Base-by-base conservation (phyloP, 495 filamentous ascomycete genomes). In the Chaetomidium leptoderma region DNA sequence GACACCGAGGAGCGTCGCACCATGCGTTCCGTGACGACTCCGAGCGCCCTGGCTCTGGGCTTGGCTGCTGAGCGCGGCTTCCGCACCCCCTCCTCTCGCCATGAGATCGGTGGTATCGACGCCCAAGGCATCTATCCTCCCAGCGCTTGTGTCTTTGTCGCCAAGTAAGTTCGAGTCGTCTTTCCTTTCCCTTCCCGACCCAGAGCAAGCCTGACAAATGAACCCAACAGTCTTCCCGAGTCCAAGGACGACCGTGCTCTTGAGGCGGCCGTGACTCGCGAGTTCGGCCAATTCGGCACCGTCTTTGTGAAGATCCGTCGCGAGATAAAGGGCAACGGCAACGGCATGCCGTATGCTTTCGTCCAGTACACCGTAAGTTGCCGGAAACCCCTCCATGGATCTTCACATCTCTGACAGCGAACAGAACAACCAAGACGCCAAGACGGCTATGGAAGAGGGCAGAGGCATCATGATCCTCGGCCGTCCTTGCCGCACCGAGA, bases 291-390 rank as follows among this genome's bases (percentile, higher is more conserved):
- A 19, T 86, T 70, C 60, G 84, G 84, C 17, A 69, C 69, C 9
- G 78, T 82, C 43, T 85, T 75, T 54, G 81, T 85, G 49, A 87
- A 87, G 72, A 83, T 87, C 43, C 76, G 79, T 26, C 81, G 83
- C 11, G 84, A 87, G 70, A 82, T 84, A 45, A 76, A 77, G 30
- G 79, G 82, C n/a, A 81, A 83, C 62, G 47, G 37, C 24, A 71
- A 70, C 24, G 70, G 77, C 42, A 85, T 85, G 80, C 84, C 84
- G 0, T 86, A 79, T 58, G 83, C 83, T 2, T 87, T 87, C 59
- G 78, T 73, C 53, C 83, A 86, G 66, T 87, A 74, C 56, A 82
- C 78, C 11, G 82, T 83, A 66, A 70, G 78, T 71, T 45, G 2
- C 17, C n/a, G 19, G 26, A 39, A 19, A 26, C 49, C 23, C 9